Conservation (phyloP, 1,139 yeast species). For the Pichiaceae sp. region DNA sequence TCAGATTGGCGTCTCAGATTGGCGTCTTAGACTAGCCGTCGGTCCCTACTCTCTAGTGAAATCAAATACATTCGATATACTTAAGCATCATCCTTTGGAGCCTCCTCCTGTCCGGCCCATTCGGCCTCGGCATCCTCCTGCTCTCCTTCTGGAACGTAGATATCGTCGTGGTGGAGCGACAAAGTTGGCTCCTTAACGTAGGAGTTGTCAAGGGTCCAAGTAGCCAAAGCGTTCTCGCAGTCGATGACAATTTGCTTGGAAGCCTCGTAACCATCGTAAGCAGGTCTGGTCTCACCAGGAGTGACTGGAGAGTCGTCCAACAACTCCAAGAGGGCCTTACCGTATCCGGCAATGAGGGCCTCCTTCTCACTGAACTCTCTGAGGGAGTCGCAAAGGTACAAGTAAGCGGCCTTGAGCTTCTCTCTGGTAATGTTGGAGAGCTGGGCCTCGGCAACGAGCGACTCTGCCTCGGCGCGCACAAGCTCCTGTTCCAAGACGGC, state of each 20-base stretch:
- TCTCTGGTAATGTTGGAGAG: constrained; percentile 96
- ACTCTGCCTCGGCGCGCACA: constrained; percentile 98
- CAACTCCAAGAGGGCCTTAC: constrained; percentile 92
- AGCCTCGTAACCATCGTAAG: constrained; percentile 97
- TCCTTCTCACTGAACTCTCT: constrained; percentile 95
- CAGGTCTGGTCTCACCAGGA: constrained; percentile 98
- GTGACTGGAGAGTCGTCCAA: constrained; percentile 95
- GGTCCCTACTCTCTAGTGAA: no score
- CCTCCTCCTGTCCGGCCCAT: constrained; percentile 15
- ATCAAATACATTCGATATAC: not conserved
- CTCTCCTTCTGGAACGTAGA: constrained; percentile 33
- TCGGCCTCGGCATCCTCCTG: constrained; percentile 22
- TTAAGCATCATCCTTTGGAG: constrained; percentile 2
- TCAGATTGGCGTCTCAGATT: no score
- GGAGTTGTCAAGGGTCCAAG: constrained; percentile 95
- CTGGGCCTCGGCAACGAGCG: constrained; percentile 98
- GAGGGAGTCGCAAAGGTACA: constrained; percentile 93
- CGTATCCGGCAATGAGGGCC: constrained; percentile 96
- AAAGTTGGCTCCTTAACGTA: constrained; percentile 84
- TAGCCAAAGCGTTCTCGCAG: constrained; percentile 90
- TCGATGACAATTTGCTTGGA: constrained; percentile 96
- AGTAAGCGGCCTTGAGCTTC: constrained; percentile 93
- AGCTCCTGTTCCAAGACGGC: constrained; percentile 94
- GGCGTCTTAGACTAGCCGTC: no score
- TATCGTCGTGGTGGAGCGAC: constrained; percentile 72